Conservation (phyloP, 2,329 filamentous ascomycete species). For the Diplodia mutila region DNA sequence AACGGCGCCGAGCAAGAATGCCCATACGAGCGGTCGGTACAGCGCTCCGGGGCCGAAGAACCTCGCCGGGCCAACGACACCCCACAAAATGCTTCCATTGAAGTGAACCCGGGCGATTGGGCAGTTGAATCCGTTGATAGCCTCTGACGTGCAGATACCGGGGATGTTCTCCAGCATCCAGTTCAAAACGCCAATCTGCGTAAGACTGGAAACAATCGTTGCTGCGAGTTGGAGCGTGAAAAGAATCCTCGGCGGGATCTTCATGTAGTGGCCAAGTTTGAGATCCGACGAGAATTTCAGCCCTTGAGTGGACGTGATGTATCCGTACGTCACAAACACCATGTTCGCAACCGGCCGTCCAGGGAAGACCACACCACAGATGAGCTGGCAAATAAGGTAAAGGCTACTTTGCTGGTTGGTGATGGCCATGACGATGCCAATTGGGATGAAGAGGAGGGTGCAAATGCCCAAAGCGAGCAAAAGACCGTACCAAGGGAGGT, state of each 20-base stretch:
- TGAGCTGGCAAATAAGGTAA: constrained; percentile 83
- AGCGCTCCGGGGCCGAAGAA: constrained; percentile 79
- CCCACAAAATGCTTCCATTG: constrained; percentile 88
- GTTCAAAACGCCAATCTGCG: constrained; percentile 82
- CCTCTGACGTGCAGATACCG: constrained; percentile 75
- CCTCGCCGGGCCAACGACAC: constrained; percentile 78
- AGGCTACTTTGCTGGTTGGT: constrained; percentile 88
- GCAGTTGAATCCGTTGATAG: constrained; percentile 87
- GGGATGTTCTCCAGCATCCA: constrained; percentile 85
- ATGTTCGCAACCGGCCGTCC: constrained; percentile 88
- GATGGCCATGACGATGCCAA: constrained; percentile 90
- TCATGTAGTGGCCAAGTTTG: constrained; percentile 88
- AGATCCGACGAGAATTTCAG: constrained; percentile 88
- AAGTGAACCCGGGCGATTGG: constrained; percentile 87
- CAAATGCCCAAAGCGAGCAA: constrained; percentile 78
- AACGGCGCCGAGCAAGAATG: constrained; percentile 75
- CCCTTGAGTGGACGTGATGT: constrained; percentile 85
- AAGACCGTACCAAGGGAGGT: constrained; percentile 85
- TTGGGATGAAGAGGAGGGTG: constrained; percentile 82
- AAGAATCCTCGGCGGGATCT: constrained; percentile 77
- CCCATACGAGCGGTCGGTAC: constrained; percentile 79
- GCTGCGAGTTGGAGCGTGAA: constrained; percentile 79
- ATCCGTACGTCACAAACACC: constrained; percentile 91
- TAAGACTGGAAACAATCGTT: constrained; percentile 75
- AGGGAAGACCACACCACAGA: constrained; percentile 80